Base-by-base conservation (phyloP, 2,329 filamentous ascomycete genomes). In the Cladosporium sp. region DNA sequence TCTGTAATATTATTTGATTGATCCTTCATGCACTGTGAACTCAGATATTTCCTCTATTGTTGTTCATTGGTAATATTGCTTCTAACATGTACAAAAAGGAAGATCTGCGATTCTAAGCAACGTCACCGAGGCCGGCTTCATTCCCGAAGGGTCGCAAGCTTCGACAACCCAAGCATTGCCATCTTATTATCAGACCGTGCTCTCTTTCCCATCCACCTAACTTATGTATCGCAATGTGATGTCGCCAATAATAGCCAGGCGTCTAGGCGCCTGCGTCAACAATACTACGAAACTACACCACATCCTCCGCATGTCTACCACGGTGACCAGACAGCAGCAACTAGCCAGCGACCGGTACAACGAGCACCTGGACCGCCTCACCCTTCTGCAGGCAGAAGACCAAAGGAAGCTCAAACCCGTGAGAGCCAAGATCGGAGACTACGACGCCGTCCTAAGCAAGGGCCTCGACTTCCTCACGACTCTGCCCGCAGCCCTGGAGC, bases 191-290 rank as follows among this genome's bases (percentile, higher is more conserved):
- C n/a, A 24, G 6, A 44, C 28, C 28, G 15, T 15, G 24, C 55
- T 58, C 10, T 34, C 14, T 15, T 47, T 3, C 15, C n/a, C 14
- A n/a, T 32, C 57, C n/a, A 30, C 21, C 12, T 18, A 11, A 41
- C 49, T 30, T 52, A 64, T 64, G 61, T 36, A 55, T 47, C 51
- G 61, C 61, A 64, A 64, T 64, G 61, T 64, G 30, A 64, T 64
- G 61, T 57, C 36, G 36, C 61, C 32, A 41, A 47, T 24, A 34
- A 32, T 49, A 55, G 36, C 61, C 51, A 64, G 61, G 61, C 61
- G 61, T 57, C 36, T 64, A 52, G 61, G 61, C 61, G 61, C 61
- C 51, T 57, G 49, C 61, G 28, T 36, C 26, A 34, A 57, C 11
- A 64, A 15, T 2, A 15, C 34, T 10, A 41, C 24, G n/a, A 64